Base-by-base conservation (phyloP, 1,139 yeast genomes). In the Lizanozyma gosingica region DNA sequence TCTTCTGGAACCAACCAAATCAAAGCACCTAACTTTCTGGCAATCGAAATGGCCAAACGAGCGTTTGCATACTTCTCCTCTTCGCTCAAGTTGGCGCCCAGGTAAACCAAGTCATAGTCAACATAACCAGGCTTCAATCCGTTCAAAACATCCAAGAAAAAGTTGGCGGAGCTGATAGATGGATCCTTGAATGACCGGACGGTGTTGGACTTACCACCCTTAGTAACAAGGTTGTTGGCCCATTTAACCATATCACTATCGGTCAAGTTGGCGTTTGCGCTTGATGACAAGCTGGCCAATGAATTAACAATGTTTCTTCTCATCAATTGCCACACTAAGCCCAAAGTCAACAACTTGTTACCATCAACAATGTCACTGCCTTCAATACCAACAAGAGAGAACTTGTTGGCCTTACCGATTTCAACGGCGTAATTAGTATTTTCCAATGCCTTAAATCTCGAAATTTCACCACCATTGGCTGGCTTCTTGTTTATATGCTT, bases 1-100 rank as follows among this genome's bases (percentile, higher is more conserved):
- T 92, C 99, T 63, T 92, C 99, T n/a, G 99, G 99, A 22, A 92
- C 96, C 54, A 92, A 74, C 97, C 97, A 92, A 54, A 92, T 92
- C 60, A 94, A 78, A 36, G 97, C 98, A 44, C 99, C 99, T 51
- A 92, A 69, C 63, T 94, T 92, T 75, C 99, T 84, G 33, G 98
- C 98, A 57, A 92, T 92, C 2, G 98, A 92, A 60, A 92, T 92
- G 22, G 98, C 98, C 62, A 92, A 76, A 67, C 85, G 85, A 29
- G 98, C 97, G 60, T 92, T 92, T 35, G 96, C 95, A 55, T 87
- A 86, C 57, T 74, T 78, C 52, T 88, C 95, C 47, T 88, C 97
- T 29, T 83, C 94, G 4, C 62, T 48, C 22, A 65, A 48, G 33
- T 83, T 76, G 37, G 63, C 60, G 29, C 95, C 95, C 44, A 82